These are phyloP conservation scores for Pyrus bretschneideri DNA, from an alignment of 306 rosid genomes.

Conservation along the genomic window DNA sequence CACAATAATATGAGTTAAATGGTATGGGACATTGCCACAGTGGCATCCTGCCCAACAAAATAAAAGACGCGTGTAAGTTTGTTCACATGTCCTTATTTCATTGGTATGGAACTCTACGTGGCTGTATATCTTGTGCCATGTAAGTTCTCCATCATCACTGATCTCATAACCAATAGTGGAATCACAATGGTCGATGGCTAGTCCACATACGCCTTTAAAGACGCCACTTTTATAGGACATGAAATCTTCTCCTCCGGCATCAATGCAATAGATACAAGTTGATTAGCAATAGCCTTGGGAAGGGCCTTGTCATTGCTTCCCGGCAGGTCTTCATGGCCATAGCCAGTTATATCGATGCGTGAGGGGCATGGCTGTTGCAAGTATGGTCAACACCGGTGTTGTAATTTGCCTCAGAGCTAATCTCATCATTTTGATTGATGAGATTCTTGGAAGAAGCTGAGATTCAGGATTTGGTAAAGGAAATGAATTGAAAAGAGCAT, in stretches of 20 bases:
- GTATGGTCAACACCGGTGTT: constrained; percentile 24
- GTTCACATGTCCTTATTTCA: no score
- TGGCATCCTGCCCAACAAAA: no score
- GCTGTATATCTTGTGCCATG: no score
- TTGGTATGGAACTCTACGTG: no score
- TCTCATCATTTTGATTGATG: constrained; percentile 27
- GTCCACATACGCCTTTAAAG: constrained; percentile 22
- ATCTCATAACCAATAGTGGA: constrained; percentile 23
- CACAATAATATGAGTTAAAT: no score
- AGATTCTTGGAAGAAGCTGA: neutral
- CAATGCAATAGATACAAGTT: constrained; percentile 30
- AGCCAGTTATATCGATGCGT: constrained; percentile 16
- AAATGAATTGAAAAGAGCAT: no score
- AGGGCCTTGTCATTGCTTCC: constrained; percentile 22
- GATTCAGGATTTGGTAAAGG: neutral
- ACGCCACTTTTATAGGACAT: constrained; percentile 25
- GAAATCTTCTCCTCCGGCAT: constrained; percentile 31
- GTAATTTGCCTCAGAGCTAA: constrained; percentile 28
- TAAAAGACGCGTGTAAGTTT: no score
- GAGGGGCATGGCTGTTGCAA: constrained; percentile 4
- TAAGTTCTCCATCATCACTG: constrained; percentile 1
- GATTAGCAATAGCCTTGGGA: constrained; percentile 26
- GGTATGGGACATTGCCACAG: no score
- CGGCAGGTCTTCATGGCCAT: constrained; percentile 27
- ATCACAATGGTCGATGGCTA: constrained; percentile 26